Evolutionary conservation across 2,329 filamentous ascomycete genomes (phyloP).

Genomic region (Metarhizium robertsii): DNA sequence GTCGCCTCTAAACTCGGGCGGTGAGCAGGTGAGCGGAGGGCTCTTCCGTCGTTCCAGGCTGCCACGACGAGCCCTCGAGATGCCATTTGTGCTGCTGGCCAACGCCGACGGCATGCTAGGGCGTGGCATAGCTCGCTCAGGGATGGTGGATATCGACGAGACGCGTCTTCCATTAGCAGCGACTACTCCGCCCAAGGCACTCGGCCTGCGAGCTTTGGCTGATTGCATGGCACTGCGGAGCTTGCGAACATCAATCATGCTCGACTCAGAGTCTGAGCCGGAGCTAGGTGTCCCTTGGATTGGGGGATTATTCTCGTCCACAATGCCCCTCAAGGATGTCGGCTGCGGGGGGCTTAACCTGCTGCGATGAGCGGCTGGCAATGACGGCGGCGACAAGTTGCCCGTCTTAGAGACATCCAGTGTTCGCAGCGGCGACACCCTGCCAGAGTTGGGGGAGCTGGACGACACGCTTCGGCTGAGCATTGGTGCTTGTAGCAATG

Average conservation of each 20-base stretch:
- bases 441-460: conserved; percentile 18
- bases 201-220: conserved; percentile 34
- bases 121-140: conserved; percentile 18
- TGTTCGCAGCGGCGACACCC: conserved; percentile 38
- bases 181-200: conserved; percentile 25
- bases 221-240: conserved; percentile 45
- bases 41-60: conserved; percentile 41
- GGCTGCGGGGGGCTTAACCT: conserved; percentile 11
- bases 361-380: conserved; percentile 13
- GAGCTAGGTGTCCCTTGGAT: conserved; percentile 26
- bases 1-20: conserved; percentile 31
- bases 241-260: conserved; percentile 42
- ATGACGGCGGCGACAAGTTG: conserved; percentile 36
- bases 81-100: conserved; percentile 44
- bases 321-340: conserved; percentile 22
- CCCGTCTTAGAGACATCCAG: conserved; percentile 42
- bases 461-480: conserved; percentile 50
- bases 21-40: conserved; percentile 44
- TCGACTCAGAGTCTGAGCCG: conserved; percentile 40
- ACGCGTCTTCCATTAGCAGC: conserved; percentile 29
- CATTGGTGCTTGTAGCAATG: conserved; percentile 45
- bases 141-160: conserved; percentile 31
- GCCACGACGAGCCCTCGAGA: conserved; percentile 42
- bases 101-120: conserved; percentile 31
- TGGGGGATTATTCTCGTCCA: conserved; percentile 44